phyloP scores from a whole-genome alignment of 1,139 yeast genomes.

The Lodderomyces orthopsilosis region DNA sequence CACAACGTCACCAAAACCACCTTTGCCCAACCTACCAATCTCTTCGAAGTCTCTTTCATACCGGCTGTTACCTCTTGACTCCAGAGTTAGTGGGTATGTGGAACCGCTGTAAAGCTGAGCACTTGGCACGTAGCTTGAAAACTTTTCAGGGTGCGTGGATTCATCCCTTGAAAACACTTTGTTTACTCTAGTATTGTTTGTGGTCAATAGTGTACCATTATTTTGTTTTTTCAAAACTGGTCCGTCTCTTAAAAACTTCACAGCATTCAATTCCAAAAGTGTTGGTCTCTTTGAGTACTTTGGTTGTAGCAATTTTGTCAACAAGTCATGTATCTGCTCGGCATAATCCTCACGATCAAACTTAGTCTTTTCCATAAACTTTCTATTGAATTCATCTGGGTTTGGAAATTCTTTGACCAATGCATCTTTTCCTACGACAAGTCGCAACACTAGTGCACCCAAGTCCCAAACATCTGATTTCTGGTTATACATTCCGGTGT shows the following conservation, averaged over 20 bases:
- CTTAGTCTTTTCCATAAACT: conserved; percentile 21
- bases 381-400: conserved; percentile 61
- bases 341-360: conserved; percentile 28
- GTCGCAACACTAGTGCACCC: conserved; percentile 74
- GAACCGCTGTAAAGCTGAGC: background rate
- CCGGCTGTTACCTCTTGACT: conserved; percentile 20
- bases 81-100: background rate
- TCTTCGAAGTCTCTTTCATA: conserved; percentile 82
- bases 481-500: conserved; percentile 46
- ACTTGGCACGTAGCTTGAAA: background rate
- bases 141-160: background rate
- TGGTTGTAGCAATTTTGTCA: conserved; percentile 60
- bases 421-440: conserved; percentile 59
- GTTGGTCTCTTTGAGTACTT: conserved; percentile 74
- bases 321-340: conserved; percentile 55
- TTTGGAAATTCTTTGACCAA: conserved; percentile 30
- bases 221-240: conserved; percentile 25
- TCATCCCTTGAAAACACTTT: background rate
- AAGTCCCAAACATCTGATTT: conserved; percentile 93
- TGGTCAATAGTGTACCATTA: background rate
- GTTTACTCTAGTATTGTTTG: conserved; percentile 2
- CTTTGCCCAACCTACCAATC: conserved; percentile 86
- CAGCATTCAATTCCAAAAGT: conserved; percentile 80
- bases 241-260: conserved; percentile 74
- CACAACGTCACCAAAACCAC: conserved; percentile 97